Base-by-base conservation (phyloP, 208 protist genomes). In the Acanthamoeba castellanii region DNA sequence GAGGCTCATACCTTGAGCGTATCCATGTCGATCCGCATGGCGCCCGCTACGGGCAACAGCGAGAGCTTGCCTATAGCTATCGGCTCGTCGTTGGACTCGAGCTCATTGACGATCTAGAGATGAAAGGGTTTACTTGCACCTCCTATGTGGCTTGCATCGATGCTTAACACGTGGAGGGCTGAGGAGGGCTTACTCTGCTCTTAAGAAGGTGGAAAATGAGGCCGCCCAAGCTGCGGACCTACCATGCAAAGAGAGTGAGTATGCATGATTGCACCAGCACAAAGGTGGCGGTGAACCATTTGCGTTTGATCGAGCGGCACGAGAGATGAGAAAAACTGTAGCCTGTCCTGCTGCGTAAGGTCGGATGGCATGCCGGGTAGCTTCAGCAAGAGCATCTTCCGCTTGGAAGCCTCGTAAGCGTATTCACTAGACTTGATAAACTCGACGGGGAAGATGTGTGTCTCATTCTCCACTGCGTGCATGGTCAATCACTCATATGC, bases 21-120 rank as follows among this genome's bases (percentile, higher is more conserved):
- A 57, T 93, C 89, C 52, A 81, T 72, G 30, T 93, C 89, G 2
- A 93, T 93, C 5, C 57, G 93, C 30, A 93, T 9, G 22, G 89
- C 52, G 32, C 64, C 89, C 32, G 5, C 16, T 4, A 93, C 30
- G 14, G 89, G 66, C 11, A 78, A 30, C 6, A 45, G 7, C 9
- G 37, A 47, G 61, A 93, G 3, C 89, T 52, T 57, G 45, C 52
- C n/a, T 2, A 93, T 57, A 30, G 4, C 5, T 8, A 93, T 32
- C 20, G 55, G 89, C 16, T 72, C 57, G 13, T 81, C 68, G n/a
- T 6, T 81, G 27, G 30, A 9, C n/a, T 93, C 89, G 9, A 93
- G 89, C 34, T 93, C 64, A 30, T 93, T 93, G 47, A 93, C 89
- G 34, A 93, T 72, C 87, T 92, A 20, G 14, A 72, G 87, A 72